A percentile compares a stretch with the other conserved stretches of the same genome.
These are phyloP conservation scores for Trichophyton benhamiae DNA, from an alignment of 2,329 filamentous ascomycete genomes.

Conservation along the genomic window DNA sequence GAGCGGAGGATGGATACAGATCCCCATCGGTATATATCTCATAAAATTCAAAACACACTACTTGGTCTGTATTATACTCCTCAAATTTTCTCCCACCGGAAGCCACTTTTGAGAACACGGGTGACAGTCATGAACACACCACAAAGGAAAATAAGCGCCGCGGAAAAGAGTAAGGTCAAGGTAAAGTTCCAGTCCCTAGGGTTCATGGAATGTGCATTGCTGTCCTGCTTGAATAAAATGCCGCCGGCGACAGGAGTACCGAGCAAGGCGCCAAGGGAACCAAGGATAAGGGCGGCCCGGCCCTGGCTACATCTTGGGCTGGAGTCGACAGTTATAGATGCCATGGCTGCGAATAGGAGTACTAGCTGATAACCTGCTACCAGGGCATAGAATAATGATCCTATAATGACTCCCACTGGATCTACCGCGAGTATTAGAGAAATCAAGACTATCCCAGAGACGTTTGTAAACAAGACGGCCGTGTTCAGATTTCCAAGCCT, in stretches of 20 bases:
- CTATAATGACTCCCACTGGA: background rate
- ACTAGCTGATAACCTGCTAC: background rate
- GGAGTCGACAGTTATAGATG: background rate
- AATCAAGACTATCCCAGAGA: background rate
- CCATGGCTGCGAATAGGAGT: background rate
- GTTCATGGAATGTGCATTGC: constrained; percentile 18
- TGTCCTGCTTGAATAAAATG: constrained; percentile 37
- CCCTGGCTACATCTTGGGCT: background rate
- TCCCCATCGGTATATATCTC: background rate
- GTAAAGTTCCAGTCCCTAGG: background rate
- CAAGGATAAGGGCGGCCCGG: background rate
- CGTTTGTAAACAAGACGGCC: background rate
- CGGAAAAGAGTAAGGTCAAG: background rate
- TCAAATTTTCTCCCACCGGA: background rate
- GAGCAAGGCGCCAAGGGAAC: constrained; percentile 48
- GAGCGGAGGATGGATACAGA: background rate
- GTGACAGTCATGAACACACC: background rate
- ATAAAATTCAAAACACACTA: background rate
- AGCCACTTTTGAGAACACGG: background rate
- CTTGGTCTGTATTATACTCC: background rate
- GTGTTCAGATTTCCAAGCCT: background rate
- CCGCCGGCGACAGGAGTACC: constrained; percentile 57
- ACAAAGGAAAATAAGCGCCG: background rate
- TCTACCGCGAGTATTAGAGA: background rate
- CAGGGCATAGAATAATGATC: background rate